A percentile compares a stretch with the other conserved stretches of the same genome.
Evolutionary conservation across 768 basidiomycete species (phyloP).

Genomic region (Clitopilus hobsonii): DNA sequence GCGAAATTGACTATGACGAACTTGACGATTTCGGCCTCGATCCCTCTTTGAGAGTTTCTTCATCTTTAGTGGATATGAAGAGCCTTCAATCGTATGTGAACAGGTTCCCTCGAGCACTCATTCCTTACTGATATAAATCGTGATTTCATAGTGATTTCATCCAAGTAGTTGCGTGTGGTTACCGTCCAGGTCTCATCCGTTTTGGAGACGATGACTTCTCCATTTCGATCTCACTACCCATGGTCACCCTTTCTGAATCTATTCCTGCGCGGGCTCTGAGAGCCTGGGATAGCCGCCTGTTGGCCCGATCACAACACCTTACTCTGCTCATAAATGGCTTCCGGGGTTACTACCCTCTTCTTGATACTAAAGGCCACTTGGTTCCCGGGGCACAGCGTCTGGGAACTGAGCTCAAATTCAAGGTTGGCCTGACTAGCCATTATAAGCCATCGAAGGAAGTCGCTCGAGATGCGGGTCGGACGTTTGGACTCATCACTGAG

Average conservation of each 20-base stretch:
- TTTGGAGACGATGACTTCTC: conserved; percentile 47
- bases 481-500: conserved; percentile 41
- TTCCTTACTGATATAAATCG: not conserved
- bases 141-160: conserved; percentile 47
- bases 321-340: conserved; percentile 62
- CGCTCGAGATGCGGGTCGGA: conserved; percentile 42
- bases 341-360: conserved; percentile 47
- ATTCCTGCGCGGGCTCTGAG: conserved; percentile 64
- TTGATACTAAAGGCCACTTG: conserved; percentile 39
- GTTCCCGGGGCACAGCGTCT: conserved; percentile 25
- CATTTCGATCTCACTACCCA: conserved; percentile 53
- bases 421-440: conserved; percentile 52
- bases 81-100: conserved; percentile 25
- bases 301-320: conserved; percentile 52
- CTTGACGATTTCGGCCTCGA: conserved; percentile 23
- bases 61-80: conserved; percentile 18
- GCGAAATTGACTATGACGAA: conserved; percentile 33
- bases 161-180: conserved; percentile 51
- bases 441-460: conserved; percentile 59
- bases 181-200: conserved; percentile 55
- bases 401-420: conserved; percentile 41
- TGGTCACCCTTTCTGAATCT: conserved; percentile 41
- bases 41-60: conserved; percentile 5
- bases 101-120: conserved; percentile 2
- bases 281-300: conserved; percentile 68